Base-by-base conservation (phyloP, 1,284 basidiomycete species). In the Erythrobasidium hasegawianum region DNA sequence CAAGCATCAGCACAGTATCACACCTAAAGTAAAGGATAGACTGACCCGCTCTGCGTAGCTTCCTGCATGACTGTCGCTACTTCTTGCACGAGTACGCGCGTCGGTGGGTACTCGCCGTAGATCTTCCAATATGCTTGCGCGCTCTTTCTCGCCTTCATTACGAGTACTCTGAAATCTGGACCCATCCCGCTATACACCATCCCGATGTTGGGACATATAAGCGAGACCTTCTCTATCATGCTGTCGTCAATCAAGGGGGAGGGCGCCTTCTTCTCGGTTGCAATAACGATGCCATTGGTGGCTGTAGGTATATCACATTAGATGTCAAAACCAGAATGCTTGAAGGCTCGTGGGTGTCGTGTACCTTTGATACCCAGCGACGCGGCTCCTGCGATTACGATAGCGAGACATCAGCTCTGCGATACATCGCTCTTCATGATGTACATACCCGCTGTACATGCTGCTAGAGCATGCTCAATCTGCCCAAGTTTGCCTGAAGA, bases 141-240 rank as follows among this genome's bases (percentile, higher is more conserved):
- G 73, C 90, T 92, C 83, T 98, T 98, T 66, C 96, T 85, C 24
- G 96, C 96, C 76, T 89, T 90, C 54, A 90, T 84, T 56, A 98
- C 88, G 60, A 99, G 83, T 18, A 98, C 85, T 53, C 96, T 86
- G 79, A 96, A 98, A 79, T 99, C 96, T 59, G 96, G 96, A 0
- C 96, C 94, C 96, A 99, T 98, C 39, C 96, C 96, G 45, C 91
- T 94, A 81, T 98, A 99, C 57, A 99, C 96, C 73, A 98, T 92
- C 59, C 96, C 96, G 72, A 98, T 97, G 80, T 97, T 97, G 47
- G 96, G 96, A 79, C 95, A 98, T 72, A 99, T 88, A 59, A 93
- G 83, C 2, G 91, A 88, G 69, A 98, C 91, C 80, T 97, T 97
- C 78, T 98, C 96, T 70, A 98, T 84, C 81, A 95, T 90, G 16